These are phyloP conservation scores for Kickxella alabastrina DNA, from an alignment of 192 early-diverging fungal genomes.

Conservation along the genomic window DNA sequence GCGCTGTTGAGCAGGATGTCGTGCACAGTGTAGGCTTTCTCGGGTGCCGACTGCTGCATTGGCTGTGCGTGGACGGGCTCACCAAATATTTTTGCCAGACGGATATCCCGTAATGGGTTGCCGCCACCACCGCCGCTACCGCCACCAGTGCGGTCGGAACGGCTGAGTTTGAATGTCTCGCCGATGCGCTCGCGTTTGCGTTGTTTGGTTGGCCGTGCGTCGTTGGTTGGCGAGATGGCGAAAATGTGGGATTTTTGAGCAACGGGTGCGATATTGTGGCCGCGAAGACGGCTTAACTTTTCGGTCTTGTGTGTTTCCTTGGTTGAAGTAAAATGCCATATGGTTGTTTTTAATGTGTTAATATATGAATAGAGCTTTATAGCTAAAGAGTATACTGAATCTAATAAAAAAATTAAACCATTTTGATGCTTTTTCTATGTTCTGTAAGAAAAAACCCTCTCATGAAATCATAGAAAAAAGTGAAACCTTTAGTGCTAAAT, in stretches of 20 bases:
- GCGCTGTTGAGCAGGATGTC: conserved; percentile 39
- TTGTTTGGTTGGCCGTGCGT: neutral
- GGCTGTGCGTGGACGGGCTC: conserved; percentile 2
- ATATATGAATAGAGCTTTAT: neutral
- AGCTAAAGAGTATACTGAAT: neutral
- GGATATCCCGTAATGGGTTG: conserved; percentile 16
- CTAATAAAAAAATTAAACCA: neutral
- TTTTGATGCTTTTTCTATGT: too few relatives aligned
- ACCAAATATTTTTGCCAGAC: conserved; percentile 30
- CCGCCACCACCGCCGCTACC: too few relatives aligned
- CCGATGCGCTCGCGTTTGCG: conserved; percentile 9
- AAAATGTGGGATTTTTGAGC: neutral
- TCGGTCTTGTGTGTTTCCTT: conserved; percentile 17
- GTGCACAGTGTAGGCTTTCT: neutral
- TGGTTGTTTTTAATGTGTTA: neutral
- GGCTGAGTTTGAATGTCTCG: conserved; percentile 11
- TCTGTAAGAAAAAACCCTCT: too few relatives aligned
- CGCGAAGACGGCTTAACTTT: neutral
- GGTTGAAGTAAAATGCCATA: conserved; percentile 50
- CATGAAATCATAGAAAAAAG: too few relatives aligned
- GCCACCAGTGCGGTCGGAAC: conserved; percentile 1
- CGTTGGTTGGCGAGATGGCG: neutral
- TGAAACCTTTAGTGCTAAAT: too few relatives aligned
- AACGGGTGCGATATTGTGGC: neutral
- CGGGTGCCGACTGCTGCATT: neutral